Conservation (phyloP, 2,329 filamentous ascomycete species). For the Fusarium globosum region DNA sequence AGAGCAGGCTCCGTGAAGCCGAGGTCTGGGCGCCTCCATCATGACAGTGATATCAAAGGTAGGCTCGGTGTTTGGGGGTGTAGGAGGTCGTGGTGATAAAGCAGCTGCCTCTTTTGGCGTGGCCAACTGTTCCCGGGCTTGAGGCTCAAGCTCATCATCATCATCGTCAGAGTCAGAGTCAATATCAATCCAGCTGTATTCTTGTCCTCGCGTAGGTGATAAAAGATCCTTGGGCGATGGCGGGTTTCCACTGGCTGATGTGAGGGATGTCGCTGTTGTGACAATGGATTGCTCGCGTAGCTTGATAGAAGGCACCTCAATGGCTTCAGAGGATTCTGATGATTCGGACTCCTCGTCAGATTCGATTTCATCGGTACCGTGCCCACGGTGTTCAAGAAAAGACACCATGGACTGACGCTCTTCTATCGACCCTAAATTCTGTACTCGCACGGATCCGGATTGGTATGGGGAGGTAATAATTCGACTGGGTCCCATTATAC, state of each 20-base stretch:
- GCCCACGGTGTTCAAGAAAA: conserved; percentile 45
- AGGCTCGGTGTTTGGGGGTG: conserved; percentile 39
- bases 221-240: conserved; percentile 43
- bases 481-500: conserved; percentile 31
- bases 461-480: conserved; percentile 44
- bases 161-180: conserved; percentile 48
- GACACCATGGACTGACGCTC: conserved; percentile 52
- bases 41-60: conserved; percentile 33
- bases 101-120: conserved; percentile 23
- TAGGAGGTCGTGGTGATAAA: conserved; percentile 48
- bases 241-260: conserved; percentile 44
- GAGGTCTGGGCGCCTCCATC: conserved; percentile 20
- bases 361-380: conserved; percentile 35
- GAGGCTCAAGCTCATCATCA: conserved; percentile 28
- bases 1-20: conserved; percentile 8
- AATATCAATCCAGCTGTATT: conserved; percentile 53
- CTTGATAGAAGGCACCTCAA: conserved; percentile 49
- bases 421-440: conserved; percentile 51
- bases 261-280: conserved; percentile 52
- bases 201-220: conserved; percentile 33
- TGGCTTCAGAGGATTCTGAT: conserved; percentile 47
- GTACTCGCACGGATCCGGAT: conserved; percentile 46
- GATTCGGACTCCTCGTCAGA: conserved; percentile 51
- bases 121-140: conserved; percentile 16
- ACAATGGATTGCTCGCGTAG: conserved; percentile 51